Evolutionary conservation across 2,329 filamentous ascomycete genomes (phyloP).

Genomic region (Epichloe uncinata): DNA sequence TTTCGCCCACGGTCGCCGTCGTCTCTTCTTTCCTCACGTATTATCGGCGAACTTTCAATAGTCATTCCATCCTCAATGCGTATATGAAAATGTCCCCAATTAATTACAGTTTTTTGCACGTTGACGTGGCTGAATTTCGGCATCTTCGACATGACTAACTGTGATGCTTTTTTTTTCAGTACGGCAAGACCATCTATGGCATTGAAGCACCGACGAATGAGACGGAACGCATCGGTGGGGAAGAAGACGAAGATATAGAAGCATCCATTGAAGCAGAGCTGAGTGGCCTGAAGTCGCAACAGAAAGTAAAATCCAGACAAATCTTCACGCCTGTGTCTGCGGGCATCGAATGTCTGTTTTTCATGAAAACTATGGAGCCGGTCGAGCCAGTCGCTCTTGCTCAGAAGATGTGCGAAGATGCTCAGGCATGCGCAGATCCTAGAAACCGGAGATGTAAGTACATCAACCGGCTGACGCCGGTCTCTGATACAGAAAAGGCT

Average conservation of each 20-base stretch:
- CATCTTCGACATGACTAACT: background rate
- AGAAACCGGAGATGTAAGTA: slow-evolving; percentile 38
- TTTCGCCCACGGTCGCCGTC: background rate
- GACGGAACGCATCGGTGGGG: slow-evolving; percentile 25
- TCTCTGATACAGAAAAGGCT: slow-evolving; percentile 45
- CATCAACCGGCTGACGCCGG: slow-evolving; percentile 44
- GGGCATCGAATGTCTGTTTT: slow-evolving; percentile 49
- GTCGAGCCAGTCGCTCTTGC: slow-evolving; percentile 43
- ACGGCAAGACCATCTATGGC: slow-evolving; percentile 48
- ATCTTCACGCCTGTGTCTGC: slow-evolving; percentile 40
- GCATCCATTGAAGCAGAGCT: slow-evolving; percentile 59
- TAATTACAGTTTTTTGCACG: too few species aligned
- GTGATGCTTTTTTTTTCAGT: slow-evolving; percentile 28
- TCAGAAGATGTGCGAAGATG: slow-evolving; percentile 41
- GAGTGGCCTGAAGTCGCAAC: slow-evolving; percentile 39
- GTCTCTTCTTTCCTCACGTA: background rate
- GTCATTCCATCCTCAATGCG: background rate
- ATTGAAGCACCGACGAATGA: slow-evolving; percentile 27
- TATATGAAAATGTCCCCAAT: background rate
- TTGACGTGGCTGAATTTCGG: background rate
- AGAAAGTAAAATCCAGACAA: slow-evolving; percentile 28
- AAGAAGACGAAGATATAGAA: slow-evolving; percentile 53
- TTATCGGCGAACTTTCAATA: background rate
- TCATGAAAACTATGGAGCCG: slow-evolving; percentile 42
- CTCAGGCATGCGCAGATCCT: slow-evolving; percentile 27